Percentiles rank a stretch among this genome's conserved stretches.
Evolutionary conservation across 2,329 filamentous ascomycete genomes (phyloP).

Genomic region (Aureobasidium melanogenum): DNA sequence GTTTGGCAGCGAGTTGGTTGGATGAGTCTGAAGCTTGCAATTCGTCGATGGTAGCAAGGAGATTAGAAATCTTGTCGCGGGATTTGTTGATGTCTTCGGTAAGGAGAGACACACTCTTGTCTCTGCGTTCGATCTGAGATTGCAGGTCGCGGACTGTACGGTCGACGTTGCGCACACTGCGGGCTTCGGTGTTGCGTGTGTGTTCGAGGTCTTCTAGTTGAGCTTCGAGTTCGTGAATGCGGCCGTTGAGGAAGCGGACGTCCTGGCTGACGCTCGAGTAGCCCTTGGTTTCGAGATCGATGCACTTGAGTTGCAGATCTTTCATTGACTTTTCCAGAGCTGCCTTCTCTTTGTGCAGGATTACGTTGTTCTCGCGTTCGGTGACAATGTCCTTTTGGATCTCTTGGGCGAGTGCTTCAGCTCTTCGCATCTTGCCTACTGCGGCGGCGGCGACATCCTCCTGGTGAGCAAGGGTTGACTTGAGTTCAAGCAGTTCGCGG

Average conservation of each 20-base stretch:
- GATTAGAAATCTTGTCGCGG: constrained; percentile 82
- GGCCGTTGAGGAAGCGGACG: constrained; percentile 86
- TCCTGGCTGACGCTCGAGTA: constrained; percentile 92
- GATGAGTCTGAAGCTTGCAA: constrained; percentile 79
- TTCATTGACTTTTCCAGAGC: constrained; percentile 81
- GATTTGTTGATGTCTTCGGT: constrained; percentile 76
- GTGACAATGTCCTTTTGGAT: constrained; percentile 85
- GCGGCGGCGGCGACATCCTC: constrained; percentile 87
- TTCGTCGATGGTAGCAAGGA: constrained; percentile 86
- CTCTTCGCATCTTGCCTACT: constrained; percentile 92
- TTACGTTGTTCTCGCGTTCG: constrained; percentile 72
- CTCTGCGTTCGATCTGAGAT: constrained; percentile 82
- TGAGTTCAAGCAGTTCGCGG: constrained; percentile 80
- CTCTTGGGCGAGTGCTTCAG: constrained; percentile 78
- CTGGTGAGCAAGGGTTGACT: constrained; percentile 79
- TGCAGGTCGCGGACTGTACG: constrained; percentile 90
- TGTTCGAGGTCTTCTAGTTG: constrained; percentile 84
- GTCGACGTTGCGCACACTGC: constrained; percentile 85
- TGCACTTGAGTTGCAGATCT: constrained; percentile 78
- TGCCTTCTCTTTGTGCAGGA: constrained; percentile 84
- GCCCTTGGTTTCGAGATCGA: constrained; percentile 94
- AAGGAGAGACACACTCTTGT: constrained; percentile 72
- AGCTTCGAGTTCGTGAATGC: constrained; percentile 64
- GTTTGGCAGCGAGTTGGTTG: constrained; percentile 70
- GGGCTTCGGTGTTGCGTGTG: constrained; percentile 68